A percentile compares a stretch with the other conserved stretches of the same genome.
phyloP scores from a whole-genome alignment of 2,329 filamentous ascomycete genomes.

The Pseudocercospora ulei region DNA sequence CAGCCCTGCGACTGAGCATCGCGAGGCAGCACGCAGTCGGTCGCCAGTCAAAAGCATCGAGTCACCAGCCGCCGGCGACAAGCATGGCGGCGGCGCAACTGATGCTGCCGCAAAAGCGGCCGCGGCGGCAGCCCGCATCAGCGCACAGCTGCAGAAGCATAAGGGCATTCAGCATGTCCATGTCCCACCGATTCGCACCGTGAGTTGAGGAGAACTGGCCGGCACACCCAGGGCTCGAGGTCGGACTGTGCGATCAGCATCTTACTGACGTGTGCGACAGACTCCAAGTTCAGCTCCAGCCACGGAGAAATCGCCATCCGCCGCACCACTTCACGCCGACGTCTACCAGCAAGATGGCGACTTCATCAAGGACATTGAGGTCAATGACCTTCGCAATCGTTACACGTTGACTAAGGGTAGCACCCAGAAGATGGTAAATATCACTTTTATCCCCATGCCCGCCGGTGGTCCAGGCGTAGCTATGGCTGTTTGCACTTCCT shows the following conservation, averaged over 20 bases:
- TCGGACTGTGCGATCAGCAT: neutral
- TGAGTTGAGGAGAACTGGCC: conserved; percentile 36
- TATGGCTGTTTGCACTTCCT: conserved; percentile 6
- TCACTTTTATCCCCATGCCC: conserved; percentile 45
- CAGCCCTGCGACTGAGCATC: conserved; percentile 45
- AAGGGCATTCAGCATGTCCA: conserved; percentile 87
- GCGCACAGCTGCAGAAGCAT: conserved; percentile 47
- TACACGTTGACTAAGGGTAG: conserved; percentile 95
- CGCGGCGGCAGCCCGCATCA: conserved; percentile 55
- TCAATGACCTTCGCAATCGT: conserved; percentile 93
- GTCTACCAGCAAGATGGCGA: conserved; percentile 94
- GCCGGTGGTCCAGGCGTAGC: conserved; percentile 51
- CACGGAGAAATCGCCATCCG: conserved; percentile 44
- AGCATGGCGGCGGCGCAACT: conserved; percentile 16
- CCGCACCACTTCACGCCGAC: conserved; percentile 63
- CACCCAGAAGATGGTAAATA: conserved; percentile 99
- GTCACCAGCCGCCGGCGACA: conserved; percentile 21
- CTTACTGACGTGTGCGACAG: conserved; percentile 20
- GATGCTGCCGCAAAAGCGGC: conserved; percentile 58
- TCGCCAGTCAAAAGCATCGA: conserved; percentile 63
- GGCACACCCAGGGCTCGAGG: neutral
- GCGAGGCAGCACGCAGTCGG: conserved; percentile 62
- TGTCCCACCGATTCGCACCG: conserved; percentile 65
- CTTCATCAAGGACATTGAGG: conserved; percentile 97
- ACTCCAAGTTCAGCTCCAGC: conserved; percentile 40